phyloP scores from a whole-genome alignment of 257 asterid species.

The Oldenlandia corymbosa region DNA sequence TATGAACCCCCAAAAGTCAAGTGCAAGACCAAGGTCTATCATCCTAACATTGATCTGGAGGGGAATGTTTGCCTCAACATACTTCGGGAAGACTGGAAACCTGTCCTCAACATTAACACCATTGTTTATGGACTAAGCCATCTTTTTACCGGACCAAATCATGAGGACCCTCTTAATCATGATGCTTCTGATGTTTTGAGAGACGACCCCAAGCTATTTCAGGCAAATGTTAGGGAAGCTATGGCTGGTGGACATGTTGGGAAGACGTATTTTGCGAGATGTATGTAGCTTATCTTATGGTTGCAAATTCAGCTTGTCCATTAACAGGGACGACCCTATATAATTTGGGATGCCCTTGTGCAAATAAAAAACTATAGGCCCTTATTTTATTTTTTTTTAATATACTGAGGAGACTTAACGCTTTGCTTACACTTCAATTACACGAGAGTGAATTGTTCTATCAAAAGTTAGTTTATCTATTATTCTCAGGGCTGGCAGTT shows the following conservation, averaged over 20 bases:
- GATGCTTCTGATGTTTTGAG: constrained; percentile 34
- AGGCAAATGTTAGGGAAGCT: constrained; percentile 41
- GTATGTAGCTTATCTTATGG: constrained; percentile 5
- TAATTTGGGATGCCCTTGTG: too few species aligned
- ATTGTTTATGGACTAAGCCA: constrained; percentile 39
- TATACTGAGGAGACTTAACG: too few species aligned
- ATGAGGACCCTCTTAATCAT: constrained; percentile 39
- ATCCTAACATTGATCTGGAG: constrained; percentile 88
- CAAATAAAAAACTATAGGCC: too few species aligned
- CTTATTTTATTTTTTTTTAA: too few species aligned
- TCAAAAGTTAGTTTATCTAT: too few species aligned
- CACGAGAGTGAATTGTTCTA: too few species aligned
- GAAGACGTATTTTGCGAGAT: constrained; percentile 26
- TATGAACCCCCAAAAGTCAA: constrained; percentile 38
- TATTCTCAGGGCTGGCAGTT: too few species aligned
- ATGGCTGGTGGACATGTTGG: constrained; percentile 42
- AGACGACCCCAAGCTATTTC: constrained; percentile 35
- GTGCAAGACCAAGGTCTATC: constrained; percentile 61
- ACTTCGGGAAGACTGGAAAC: constrained; percentile 46
- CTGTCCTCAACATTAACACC: constrained; percentile 40
- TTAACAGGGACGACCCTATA: too few species aligned
- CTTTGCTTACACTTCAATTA: too few species aligned
- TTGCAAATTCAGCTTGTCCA: too few species aligned
- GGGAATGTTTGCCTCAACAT: constrained; percentile 81
- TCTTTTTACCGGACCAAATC: constrained; percentile 68